Evolutionary conservation across 805 yeast genomes (phyloP), one percentile per base, ranked within the genome.

Genomic region (Blastobotrys peoriensis): DNA sequence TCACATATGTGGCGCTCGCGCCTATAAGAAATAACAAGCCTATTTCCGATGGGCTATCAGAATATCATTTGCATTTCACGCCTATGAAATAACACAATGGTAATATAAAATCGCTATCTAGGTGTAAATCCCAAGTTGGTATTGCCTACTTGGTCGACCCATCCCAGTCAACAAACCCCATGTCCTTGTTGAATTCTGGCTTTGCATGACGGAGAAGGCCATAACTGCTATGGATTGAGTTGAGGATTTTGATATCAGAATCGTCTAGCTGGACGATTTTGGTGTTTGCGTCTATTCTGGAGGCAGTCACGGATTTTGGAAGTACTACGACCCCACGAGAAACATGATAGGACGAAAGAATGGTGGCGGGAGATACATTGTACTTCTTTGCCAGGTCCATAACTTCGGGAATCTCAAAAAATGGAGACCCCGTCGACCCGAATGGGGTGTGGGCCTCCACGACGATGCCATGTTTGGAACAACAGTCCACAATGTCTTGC

Each of bases 401-500:
- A 3, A 81, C 71, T 13, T 67, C 51, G 18, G 78, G 78, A 41
- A 76, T 58, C 47, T 74, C 70, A 54, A 79, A 56, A 42, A 78
- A 70, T 25, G 86, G 85, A 1, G 84, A 86, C 10, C 85, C 86
- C 16, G 66, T 59, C 2, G 81, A 67, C 4, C 89, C 93, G 16
- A 53, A 52, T 28, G 94, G 93, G 20, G 86, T 77, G 63, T 83
- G 85, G 5, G 91, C 91, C 57, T 83, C 83, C 41, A 80, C 62
- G 21, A 67, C 60, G 50, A 81, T 79, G 44, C 70, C 75, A 44
- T 82, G 65, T 19, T 63, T 59, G 40, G 68, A 63, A 61, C 79
- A 71, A 63, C 59, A 79, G 23, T 74, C 73, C 35, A 74, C 60
- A 49, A 84, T 67, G 48, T 79, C 78, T 10, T 60, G 66, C 61